These are phyloP conservation scores for Colletotrichum eremochloae DNA, from an alignment of 2,329 filamentous ascomycete genomes.

Conservation along the genomic window DNA sequence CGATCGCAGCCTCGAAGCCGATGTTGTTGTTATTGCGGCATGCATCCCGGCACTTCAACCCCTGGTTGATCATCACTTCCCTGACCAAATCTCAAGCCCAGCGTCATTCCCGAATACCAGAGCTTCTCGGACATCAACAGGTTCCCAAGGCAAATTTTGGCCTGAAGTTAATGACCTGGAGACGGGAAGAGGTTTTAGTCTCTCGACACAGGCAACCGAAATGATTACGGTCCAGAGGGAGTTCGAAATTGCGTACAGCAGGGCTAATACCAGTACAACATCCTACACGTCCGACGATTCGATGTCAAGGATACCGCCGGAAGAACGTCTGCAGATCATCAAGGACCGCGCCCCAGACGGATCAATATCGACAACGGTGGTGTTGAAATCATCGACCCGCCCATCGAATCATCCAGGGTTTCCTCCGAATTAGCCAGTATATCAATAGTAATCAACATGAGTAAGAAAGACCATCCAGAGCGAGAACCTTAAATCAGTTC, in stretches of 20 bases:
- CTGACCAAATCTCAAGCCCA: neutral
- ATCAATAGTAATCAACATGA: too few species aligned
- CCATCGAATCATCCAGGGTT: slow-evolving; percentile 1
- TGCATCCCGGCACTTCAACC: slow-evolving; percentile 53
- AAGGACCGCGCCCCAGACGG: slow-evolving; percentile 28
- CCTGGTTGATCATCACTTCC: slow-evolving; percentile 38
- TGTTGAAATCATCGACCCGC: slow-evolving; percentile 24
- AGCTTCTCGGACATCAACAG: neutral
- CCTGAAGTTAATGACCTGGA: slow-evolving; percentile 4
- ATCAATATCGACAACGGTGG: slow-evolving; percentile 26
- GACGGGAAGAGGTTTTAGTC: neutral
- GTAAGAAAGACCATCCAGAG: neutral
- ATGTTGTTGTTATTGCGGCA: slow-evolving; percentile 51
- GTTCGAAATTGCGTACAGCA: slow-evolving; percentile 27
- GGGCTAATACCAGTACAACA: neutral
- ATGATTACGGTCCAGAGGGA: slow-evolving; percentile 34
- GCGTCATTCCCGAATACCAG: neutral
- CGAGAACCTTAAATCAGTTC: neutral
- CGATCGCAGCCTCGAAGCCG: slow-evolving; percentile 50
- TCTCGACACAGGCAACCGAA: slow-evolving; percentile 1
- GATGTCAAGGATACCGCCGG: neutral
- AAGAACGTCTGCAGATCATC: slow-evolving; percentile 25
- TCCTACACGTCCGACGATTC: neutral
- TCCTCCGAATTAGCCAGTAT: neutral
- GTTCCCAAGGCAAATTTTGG: slow-evolving; percentile 7